Conservation (phyloP, 2,329 filamentous ascomycete species). For the Allantophomopsis cytisporea region DNA sequence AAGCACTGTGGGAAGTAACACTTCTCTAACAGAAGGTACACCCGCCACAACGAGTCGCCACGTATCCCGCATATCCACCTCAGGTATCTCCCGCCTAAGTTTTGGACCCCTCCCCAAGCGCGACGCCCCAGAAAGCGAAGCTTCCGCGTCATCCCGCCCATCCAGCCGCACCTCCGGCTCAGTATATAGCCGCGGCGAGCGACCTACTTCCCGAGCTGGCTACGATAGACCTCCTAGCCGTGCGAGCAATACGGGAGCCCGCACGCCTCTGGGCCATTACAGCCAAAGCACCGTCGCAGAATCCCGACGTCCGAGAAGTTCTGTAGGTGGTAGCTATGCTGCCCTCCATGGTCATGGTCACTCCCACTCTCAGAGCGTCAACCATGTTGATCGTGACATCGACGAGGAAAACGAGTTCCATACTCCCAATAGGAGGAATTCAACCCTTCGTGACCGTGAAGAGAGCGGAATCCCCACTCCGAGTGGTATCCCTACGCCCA, state of each 20-base stretch:
- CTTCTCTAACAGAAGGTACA: slow-evolving; percentile 16
- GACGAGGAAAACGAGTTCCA: slow-evolving; percentile 15
- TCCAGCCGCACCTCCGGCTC: slow-evolving; percentile 10
- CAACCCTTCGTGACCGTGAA: slow-evolving; percentile 23
- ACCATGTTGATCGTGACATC: slow-evolving; percentile 16
- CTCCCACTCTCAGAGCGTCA: slow-evolving; percentile 20
- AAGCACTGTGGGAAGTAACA: slow-evolving; percentile 17
- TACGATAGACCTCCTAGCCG: slow-evolving; percentile 15
- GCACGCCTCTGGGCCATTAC: slow-evolving; percentile 20
- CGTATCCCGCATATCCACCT: slow-evolving; percentile 44
- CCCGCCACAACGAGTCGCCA: slow-evolving; percentile 27
- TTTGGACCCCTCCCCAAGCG: slow-evolving; percentile 48
- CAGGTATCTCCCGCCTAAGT: slow-evolving; percentile 47
- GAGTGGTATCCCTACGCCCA: slow-evolving; percentile 33
- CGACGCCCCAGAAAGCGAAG: slow-evolving; percentile 9
- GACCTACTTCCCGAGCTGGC: slow-evolving; percentile 16
- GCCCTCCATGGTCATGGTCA: slow-evolving; percentile 16
- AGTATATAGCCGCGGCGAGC: slow-evolving; percentile 14
- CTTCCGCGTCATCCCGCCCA: slow-evolving; percentile 6
- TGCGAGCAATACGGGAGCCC: slow-evolving; percentile 16
- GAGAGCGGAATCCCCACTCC: slow-evolving; percentile 13
- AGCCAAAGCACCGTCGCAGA: slow-evolving; percentile 16
- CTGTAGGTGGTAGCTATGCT: slow-evolving; percentile 15
- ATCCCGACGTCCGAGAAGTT: slow-evolving; percentile 15
- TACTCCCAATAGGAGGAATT: slow-evolving; percentile 30